Percentiles rank a stretch among this genome's conserved stretches.
Evolutionary conservation across 2,329 filamentous ascomycete species (phyloP).

Genomic region (Orbilia oligospora): DNA sequence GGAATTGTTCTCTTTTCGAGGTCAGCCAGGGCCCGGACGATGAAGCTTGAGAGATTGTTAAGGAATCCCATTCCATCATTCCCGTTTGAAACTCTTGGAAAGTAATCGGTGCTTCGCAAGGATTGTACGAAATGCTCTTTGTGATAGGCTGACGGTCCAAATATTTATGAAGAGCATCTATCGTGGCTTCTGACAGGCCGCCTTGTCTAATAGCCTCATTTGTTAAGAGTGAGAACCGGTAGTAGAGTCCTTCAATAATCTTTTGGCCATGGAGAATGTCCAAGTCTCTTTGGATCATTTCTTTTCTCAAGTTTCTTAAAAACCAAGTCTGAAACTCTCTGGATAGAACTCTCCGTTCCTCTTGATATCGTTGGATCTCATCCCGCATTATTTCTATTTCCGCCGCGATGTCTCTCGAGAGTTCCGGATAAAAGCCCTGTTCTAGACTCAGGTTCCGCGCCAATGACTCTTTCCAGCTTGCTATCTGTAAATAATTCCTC

Average conservation of each 20-base stretch:
- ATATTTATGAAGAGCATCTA: background rate
- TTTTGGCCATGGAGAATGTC: background rate
- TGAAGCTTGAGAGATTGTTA: too few species aligned
- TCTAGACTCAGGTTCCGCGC: too few species aligned
- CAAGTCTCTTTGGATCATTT: background rate
- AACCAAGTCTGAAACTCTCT: background rate
- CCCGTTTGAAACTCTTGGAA: background rate
- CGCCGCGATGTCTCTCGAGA: too few species aligned
- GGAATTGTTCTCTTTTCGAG: too few species aligned
- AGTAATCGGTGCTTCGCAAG: background rate
- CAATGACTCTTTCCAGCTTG: too few species aligned
- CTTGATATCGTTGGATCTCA: too few species aligned
- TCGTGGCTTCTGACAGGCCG: background rate
- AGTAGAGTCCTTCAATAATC: conserved; percentile 1
- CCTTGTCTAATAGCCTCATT: conserved; percentile 1
- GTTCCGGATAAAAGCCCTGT: too few species aligned
- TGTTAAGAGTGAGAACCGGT: background rate
- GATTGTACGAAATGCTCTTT: background rate
- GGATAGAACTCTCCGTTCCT: too few species aligned
- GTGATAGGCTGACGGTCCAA: background rate
- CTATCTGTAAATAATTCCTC: too few species aligned
- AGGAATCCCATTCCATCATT: background rate
- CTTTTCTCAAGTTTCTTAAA: background rate
- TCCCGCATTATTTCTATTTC: background rate
- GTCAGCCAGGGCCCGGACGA: background rate